A percentile compares a stretch with the other conserved stretches of the same genome.
Conservation (phyloP, 2,329 filamentous ascomycete species). For the Ophiosphaerella herpotricha region DNA sequence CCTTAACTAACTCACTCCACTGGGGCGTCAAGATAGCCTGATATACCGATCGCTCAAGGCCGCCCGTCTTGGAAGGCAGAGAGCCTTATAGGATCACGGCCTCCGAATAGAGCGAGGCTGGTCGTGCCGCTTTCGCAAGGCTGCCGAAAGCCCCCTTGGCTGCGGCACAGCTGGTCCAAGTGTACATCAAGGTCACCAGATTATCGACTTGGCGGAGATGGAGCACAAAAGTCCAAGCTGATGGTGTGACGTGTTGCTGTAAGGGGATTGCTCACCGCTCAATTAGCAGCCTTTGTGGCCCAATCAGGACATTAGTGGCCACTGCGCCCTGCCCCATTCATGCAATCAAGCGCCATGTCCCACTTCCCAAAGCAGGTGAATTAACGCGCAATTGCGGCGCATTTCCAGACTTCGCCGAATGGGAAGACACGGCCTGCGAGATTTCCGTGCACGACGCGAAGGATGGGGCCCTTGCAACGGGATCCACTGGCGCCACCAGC, state of each 20-base stretch:
- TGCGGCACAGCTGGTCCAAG: neutral
- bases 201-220: no score
- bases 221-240: slow-evolving; percentile 1
- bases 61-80: neutral
- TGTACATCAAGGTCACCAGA: neutral
- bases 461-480: slow-evolving; percentile 34
- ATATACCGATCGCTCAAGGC: neutral
- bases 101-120: neutral
- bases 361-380: slow-evolving; percentile 22
- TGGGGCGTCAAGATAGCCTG: neutral
- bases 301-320: slow-evolving; percentile 20
- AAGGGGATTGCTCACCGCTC: slow-evolving; percentile 2
- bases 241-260: no score
- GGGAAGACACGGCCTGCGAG: slow-evolving; percentile 26
- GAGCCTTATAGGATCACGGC: neutral
- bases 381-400: slow-evolving; percentile 32
- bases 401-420: slow-evolving; percentile 26
- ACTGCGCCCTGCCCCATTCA: slow-evolving; percentile 17
- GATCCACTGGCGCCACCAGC: slow-evolving; percentile 29
- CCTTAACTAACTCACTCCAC: neutral
- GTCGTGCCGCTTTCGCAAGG: neutral
- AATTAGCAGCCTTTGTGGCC: slow-evolving; percentile 29
- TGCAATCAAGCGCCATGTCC: slow-evolving; percentile 36
- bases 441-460: slow-evolving; percentile 31
- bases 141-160: neutral